Base-by-base conservation (phyloP, 345 rosid species). In the Pelargonium nanum region DNA sequence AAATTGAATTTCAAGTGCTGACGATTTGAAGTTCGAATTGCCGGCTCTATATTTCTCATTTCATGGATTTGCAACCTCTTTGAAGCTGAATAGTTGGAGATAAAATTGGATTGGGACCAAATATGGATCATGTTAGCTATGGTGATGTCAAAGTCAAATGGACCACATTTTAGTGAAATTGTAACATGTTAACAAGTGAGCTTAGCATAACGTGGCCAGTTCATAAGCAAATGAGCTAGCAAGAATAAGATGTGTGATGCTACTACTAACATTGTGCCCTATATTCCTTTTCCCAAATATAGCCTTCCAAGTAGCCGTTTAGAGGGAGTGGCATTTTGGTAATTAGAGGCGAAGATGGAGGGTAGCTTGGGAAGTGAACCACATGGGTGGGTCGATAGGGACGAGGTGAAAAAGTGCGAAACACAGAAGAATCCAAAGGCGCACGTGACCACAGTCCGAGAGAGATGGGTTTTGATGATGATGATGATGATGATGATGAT, bases 391-490 rank as follows among this genome's bases (percentile, higher is more conserved):
- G 22, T 52, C 21, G 30, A 56, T 26, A 56, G 28, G 45, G 24
- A 15, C 64, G 54, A 23, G 56, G 53, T 28, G 63, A 24, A 30
- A 59, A 40, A 40, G 16, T 7, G 48, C 15, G 59, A 59, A 45
- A 25, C 56, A 34, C 62, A 48, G 65, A 51, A 66, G 75, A 73
- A 69, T 75, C 76, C 79, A 53, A 72, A 64, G 77, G 52, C n/a
- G 85, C 84, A 85, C 90, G 87, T 85, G 85, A 77, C 79, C 78
- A 48, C 34, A 69, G 32, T 63, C 61, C 1, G 53, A 63, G 30
- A 17, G 24, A 54, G n/a, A 40, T 40, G 48, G 48, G 48, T 40
- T 17, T 9, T 40, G 15, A 40, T 40, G 48, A 12, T 40, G 5
- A 40, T 40, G 48, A 2, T 40, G 15, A 40, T 40, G n/a, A 28